phyloP scores from a whole-genome alignment of 352 stramenopile genomes.

The Phytopythium delawarense region DNA sequence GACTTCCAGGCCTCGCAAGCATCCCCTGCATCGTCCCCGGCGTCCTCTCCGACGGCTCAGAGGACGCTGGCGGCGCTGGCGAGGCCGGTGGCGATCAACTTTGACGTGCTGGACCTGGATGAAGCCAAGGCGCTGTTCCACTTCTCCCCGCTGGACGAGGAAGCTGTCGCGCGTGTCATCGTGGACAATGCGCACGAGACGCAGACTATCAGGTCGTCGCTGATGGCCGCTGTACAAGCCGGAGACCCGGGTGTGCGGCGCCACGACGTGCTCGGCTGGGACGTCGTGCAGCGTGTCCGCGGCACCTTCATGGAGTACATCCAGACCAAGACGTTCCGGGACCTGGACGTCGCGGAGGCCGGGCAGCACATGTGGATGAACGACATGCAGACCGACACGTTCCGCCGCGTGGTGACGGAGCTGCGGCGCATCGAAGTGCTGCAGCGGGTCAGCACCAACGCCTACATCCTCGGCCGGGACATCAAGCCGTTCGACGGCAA shows the following conservation, averaged over 20 bases:
- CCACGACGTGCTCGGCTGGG: slow-evolving; percentile 13
- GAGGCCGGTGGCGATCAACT: background rate
- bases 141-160: slow-evolving; percentile 26
- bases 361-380: slow-evolving; percentile 16
- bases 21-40: background rate
- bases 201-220: background rate
- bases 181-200: slow-evolving; percentile 24
- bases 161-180: slow-evolving; percentile 28
- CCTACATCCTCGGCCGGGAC: slow-evolving; percentile 4
- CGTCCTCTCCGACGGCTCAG: background rate
- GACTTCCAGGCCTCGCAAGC: background rate
- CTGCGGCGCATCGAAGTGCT: slow-evolving; percentile 6
- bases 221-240: background rate
- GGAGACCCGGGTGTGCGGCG: background rate
- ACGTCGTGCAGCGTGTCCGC: slow-evolving; percentile 10
- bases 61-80: background rate
- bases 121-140: slow-evolving; percentile 30
- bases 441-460: slow-evolving; percentile 3
- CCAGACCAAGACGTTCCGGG: slow-evolving; percentile 14
- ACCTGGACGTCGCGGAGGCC: slow-evolving; percentile 9
- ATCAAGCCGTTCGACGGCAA: slow-evolving; percentile 1
- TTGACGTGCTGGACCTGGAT: background rate
- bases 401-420: slow-evolving; percentile 6
- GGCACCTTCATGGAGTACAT: slow-evolving; percentile 18
- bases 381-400: slow-evolving; percentile 13